Evolutionary conservation across 352 stramenopile genomes (phyloP), one percentile per base, ranked within the genome.

Genomic region (Peronospora tabacina): DNA sequence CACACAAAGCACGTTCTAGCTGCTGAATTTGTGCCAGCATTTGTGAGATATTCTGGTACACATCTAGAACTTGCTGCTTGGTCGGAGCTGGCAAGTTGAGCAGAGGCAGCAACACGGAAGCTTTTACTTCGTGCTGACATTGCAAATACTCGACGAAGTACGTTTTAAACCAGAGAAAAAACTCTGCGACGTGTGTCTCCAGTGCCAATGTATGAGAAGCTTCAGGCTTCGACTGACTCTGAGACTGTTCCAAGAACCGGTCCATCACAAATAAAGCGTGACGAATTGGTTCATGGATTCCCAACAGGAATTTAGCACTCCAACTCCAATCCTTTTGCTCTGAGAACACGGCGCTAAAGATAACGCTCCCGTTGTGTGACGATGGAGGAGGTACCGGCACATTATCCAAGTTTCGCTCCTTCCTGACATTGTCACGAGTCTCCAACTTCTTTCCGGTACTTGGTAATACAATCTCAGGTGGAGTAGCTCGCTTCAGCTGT

Each of bases 221-320:
- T 42, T 63, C 58, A 6, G 63, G 61, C 20, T 63, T 67, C 4
- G 61, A 61, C 17, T 64, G 41, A 37, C 59, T 58, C 26, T 84
- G 70, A 8, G 55, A 72, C 38, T 81, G 75, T 20, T 85, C 70
- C n/a, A 91, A 47, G 37, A 88, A 91, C 13, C 75, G 70, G 53
- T 91, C 78, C 58, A 87, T 87, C 37, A 91, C 81, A 50, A 84
- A 90, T 0, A 91, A 69, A 16, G 81, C 78, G 40, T 91, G 81
- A 7, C 81, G 78, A 50, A 91, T 72, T 4, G 81, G 81, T 26
- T 91, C 81, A 33, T 91, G 81, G 16, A 91, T 52, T 6, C 75
- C 66, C 7, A 91, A 53, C 5, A 91, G 44, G 34, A 91, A 87
- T 59, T 73, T 80, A 16, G 58, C 68, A 36, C 72, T 77, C 81